Base-by-base conservation (phyloP, 1,284 basidiomycete species). In the Fomitopsis pinicola region DNA sequence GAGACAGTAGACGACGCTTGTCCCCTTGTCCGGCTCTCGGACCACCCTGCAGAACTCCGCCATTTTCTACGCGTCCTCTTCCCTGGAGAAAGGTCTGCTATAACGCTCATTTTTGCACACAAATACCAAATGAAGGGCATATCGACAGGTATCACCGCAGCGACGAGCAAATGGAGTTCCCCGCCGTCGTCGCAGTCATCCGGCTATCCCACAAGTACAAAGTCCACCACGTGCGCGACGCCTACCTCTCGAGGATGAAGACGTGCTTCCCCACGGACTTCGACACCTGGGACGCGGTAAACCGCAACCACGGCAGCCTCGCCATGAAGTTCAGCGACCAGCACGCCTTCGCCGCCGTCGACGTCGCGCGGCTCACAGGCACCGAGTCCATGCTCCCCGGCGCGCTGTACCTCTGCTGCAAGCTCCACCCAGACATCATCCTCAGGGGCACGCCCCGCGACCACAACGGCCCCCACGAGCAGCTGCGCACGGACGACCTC, bases 141-240 rank as follows among this genome's bases (percentile, higher is more conserved):
- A 22, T 22, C 48, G 5, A 22, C 22, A 30, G 48, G 14, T 33
- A 50, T 30, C 12, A 33, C 17, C 14, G 15, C 22, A 15, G 2
- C 22, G 48, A 50, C 5, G 48, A 33, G 12, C 48, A n/a, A 33
- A 64, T 67, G 62, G 62, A 64, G 42, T 55, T 55, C 14, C 0
- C 19, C 12, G 26, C 36, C 17, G 36, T 55, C 35, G 53, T 30
- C 14, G 35, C 53, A 28, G 33, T 55, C 53, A n/a, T 55, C 53
- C 35, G 53, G 12, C 40, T 55, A 7, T 19, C 36, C n/a, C 53
- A 55, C 26, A 55, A 55, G 22, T 55, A 55, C 14, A 17, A 55
- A 14, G 14, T 55, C 19, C 26, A 40, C 35, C 14, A 40, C 19
- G 9, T 55, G n/a, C 53, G 53, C 35, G 40, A 56, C 35, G 36